Base-by-base conservation (phyloP, 495 filamentous ascomycete species). In the Hypoxylon rickii region DNA sequence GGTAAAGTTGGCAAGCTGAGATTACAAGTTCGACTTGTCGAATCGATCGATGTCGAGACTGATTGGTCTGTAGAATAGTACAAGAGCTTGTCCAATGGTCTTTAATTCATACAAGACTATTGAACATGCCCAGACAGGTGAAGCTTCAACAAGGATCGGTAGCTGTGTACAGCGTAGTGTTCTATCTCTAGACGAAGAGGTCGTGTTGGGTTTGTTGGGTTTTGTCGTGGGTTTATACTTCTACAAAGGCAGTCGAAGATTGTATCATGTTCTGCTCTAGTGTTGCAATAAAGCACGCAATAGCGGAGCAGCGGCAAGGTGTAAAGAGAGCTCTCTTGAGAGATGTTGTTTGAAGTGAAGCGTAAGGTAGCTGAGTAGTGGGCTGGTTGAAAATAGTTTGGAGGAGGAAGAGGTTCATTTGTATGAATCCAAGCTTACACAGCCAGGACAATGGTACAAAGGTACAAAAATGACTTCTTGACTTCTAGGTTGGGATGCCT, bases 381-480 rank as follows among this genome's bases (percentile, higher is more conserved):
- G 61, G 44, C 53, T 64, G 52, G 55, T 54, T 45, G 55, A 56
- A 38, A 55, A 50, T 41, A 39, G 50, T 59, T 41, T 61, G 66
- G 66, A 64, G 66, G 66, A 69, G 63, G n/a, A 52, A 21, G 66
- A 69, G 61, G 59, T 66, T 64, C 66, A 69, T 69, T 66, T 69
- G 66, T 68, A 68, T 68, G 55, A 66, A 66, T 61, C 56, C 24
- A 58, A 59, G 33, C 66, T 64, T 51, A 50, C 53, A 57, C 47
- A 56, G 58, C 41, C 51, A 51, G 51, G 42, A 44, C 16, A 22
- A 26, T 16, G 57, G 61, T 68, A 68, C 65, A 37, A 44, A 51
- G 46, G 61, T 62, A 61, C 58, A 44, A 52, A n/a, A n/a, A n/a
- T n/a, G n/a, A n/a, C n/a, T n/a, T n/a, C n/a, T n/a, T n/a, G 38